These are phyloP conservation scores for Crithidia fasciculata DNA, from an alignment of 208 protist genomes.

Conservation along the genomic window DNA sequence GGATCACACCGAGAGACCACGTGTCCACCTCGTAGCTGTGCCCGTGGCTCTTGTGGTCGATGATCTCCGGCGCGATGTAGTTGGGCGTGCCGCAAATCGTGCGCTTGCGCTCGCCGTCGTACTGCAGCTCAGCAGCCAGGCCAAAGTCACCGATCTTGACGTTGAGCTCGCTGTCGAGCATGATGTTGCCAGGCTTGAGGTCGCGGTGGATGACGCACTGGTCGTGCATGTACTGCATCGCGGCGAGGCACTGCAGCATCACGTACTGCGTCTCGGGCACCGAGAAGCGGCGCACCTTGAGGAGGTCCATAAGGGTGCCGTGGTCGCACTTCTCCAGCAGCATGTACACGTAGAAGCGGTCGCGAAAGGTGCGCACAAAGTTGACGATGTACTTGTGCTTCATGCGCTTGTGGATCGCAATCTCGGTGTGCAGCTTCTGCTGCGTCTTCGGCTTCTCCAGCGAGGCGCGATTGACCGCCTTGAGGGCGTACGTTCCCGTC, in stretches of 20 bases:
- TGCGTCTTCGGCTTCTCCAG: constrained; percentile 94
- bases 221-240: constrained; percentile 95
- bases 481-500: constrained; percentile 92
- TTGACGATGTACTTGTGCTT: constrained; percentile 96
- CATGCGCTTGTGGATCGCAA: constrained; percentile 96
- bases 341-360: constrained; percentile 97
- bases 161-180: constrained; percentile 88
- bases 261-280: constrained; percentile 95
- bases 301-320: constrained; percentile 97
- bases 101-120: constrained; percentile 94
- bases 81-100: constrained; percentile 97
- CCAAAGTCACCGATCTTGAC: constrained; percentile 97
- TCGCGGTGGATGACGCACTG: constrained; percentile 97
- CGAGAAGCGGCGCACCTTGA: constrained; percentile 90
- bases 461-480: constrained; percentile 93
- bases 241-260: constrained; percentile 94
- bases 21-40: constrained; percentile 98
- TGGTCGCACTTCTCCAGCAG: constrained; percentile 97
- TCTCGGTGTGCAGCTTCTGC: constrained; percentile 97
- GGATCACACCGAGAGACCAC: constrained; percentile 98
- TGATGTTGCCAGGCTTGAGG: constrained; percentile 97
- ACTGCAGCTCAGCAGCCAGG: constrained; percentile 89
- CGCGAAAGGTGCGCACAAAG: constrained; percentile 97
- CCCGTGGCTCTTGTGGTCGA: constrained; percentile 82
- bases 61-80: constrained; percentile 96